Evolutionary conservation across 2,329 filamentous ascomycete genomes (phyloP).

Genomic region (Colletotrichum plurivorum): DNA sequence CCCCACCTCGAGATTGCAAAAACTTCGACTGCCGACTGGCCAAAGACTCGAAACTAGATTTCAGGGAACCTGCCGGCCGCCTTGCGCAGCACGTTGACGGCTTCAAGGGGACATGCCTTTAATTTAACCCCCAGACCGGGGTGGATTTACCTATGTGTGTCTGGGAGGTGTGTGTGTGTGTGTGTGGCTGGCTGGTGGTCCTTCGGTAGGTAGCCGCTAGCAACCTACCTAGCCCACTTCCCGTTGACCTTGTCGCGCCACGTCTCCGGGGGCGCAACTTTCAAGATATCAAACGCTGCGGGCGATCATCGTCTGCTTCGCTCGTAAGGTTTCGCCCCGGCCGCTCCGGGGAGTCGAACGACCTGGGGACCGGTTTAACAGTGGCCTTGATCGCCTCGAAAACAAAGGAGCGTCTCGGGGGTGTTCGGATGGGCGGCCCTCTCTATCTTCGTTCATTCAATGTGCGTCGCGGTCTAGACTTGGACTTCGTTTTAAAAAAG

Average conservation of each 20-base stretch:
- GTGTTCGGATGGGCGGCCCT: too few relatives aligned
- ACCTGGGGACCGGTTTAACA: too few relatives aligned
- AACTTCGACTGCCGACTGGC: conserved; percentile 19
- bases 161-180: not conserved
- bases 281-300: not conserved
- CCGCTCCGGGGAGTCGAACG: too few relatives aligned
- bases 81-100: not conserved
- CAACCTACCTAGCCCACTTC: conserved; percentile 27
- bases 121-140: conserved; percentile 21
- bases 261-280: conserved; percentile 1
- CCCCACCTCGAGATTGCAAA: not conserved
- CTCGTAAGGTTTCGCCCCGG: not conserved
- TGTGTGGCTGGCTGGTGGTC: conserved; percentile 1
- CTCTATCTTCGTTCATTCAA: too few relatives aligned
- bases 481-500: too few relatives aligned
- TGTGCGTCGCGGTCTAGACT: too few relatives aligned
- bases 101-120: conserved; percentile 21
- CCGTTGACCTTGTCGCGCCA: conserved; percentile 23
- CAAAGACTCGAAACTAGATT: not conserved
- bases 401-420: not conserved
- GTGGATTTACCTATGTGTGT: not conserved
- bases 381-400: not conserved
- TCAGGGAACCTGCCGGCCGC: not conserved
- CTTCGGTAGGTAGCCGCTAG: too few relatives aligned
- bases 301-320: not conserved